Evolutionary conservation across 768 basidiomycete species (phyloP).

Genomic region (Rhodotorula kratochvilovae): DNA sequence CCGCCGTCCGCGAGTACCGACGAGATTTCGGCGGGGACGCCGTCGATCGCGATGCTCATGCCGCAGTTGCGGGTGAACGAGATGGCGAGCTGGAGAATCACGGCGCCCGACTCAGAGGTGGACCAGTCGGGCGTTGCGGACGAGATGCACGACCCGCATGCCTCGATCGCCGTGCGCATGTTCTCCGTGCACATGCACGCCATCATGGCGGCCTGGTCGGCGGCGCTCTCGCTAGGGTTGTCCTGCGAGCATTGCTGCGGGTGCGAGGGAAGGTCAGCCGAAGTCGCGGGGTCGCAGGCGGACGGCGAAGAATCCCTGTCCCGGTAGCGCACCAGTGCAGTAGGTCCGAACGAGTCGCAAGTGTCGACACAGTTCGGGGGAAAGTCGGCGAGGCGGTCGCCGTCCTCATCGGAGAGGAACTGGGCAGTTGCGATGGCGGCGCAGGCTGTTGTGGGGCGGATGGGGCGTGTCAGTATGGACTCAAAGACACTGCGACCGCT

Average conservation of each 20-base stretch:
- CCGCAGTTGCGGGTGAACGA: background rate
- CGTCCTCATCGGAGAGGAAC: background rate
- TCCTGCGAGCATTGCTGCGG: background rate
- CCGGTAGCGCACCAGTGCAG: no score
- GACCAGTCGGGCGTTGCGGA: background rate
- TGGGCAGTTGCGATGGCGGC: background rate
- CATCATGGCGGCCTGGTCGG: background rate
- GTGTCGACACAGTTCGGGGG: background rate
- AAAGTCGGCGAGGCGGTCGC: background rate
- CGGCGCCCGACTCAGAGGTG: background rate
- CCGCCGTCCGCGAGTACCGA: conserved; percentile 5
- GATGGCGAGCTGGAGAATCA: background rate
- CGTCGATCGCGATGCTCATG: background rate
- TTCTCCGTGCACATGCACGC: background rate
- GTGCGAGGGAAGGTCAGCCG: background rate
- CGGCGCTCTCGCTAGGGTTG: background rate
- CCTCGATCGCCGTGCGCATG: background rate
- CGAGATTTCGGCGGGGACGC: background rate
- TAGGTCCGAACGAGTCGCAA: background rate
- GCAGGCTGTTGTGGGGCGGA: background rate
- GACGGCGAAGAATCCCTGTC: no score
- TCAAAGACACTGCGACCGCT: background rate
- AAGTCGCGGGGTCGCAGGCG: no score
- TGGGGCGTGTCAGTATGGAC: no score
- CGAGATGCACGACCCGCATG: background rate